Evolutionary conservation across 2,329 filamentous ascomycete species (phyloP), one percentile per base, ranked within the genome.

Genomic region (Didymella keratinophila): DNA sequence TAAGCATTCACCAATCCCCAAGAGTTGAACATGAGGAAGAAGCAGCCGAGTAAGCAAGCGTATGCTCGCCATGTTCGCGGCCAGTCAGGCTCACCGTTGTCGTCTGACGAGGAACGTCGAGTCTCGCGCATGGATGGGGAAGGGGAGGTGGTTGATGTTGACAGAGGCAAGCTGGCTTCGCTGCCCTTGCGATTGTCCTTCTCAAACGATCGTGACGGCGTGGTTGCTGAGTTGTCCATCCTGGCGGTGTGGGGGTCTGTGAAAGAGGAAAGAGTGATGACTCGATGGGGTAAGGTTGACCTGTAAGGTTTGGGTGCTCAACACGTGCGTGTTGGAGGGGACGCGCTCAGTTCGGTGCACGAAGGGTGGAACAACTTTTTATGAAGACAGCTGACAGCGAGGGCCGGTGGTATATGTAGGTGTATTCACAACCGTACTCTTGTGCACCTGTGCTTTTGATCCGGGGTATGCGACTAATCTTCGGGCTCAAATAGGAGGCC

Each of bases 1-100:
- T 81, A 83, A 6, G 80, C 78, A 59, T 82, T 83, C 30, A 83
- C 79, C 1, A 82, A 65, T 11, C 80, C 80, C 79, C 80, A 82
- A 27, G 75, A 77, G 63, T 80, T 80, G 69, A 80, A 81, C 81
- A 83, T 83, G 53, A 83, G 78, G 55, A 82, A 76, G 68, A 83
- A 83, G 60, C 81, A 81, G 23, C 78, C 80, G 4, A 80, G 63
- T 54, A 82, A 71, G 52, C 77, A 78, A 7, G 73, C 63, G 58
- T 80, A 83, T 14, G 81, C 76, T 58, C 76, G 71, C 79, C 79
- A 81, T 43, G 74, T 71, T 25, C 58, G 72, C 2, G 81, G 81
- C 81, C 81, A 82, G 45, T 73, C 73, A 5, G 75, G 75, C 53
- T 80, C 77, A 9, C 65, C 77, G 11, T 67, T 58, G 16, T 52